A percentile compares a stretch with the other conserved stretches of the same genome.
Conservation (phyloP, 768 basidiomycete genomes). For the Termitomyces sp. region DNA sequence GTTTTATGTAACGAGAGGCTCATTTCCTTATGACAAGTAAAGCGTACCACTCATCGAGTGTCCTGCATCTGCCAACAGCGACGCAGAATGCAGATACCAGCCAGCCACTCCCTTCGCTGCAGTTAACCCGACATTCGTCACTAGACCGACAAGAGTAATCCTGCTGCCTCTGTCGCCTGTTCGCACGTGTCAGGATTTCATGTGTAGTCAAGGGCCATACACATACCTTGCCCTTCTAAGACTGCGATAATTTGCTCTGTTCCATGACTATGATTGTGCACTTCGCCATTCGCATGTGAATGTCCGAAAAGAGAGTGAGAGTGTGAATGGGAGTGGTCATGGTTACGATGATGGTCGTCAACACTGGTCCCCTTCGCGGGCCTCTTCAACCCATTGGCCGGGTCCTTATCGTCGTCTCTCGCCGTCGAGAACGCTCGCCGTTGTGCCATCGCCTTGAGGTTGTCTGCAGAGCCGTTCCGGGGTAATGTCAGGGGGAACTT, state of each 20-base stretch:
- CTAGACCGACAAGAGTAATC: constrained; percentile 82
- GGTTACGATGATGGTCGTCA: constrained; percentile 14
- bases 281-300: constrained; percentile 57
- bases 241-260: constrained; percentile 66
- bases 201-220: neutral
- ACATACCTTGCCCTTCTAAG: constrained; percentile 58
- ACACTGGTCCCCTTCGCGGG: constrained; percentile 1
- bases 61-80: constrained; percentile 89
- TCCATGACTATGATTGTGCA: constrained; percentile 49
- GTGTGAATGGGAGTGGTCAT: constrained; percentile 45
- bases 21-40: neutral
- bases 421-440: constrained; percentile 23
- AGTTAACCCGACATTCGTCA: constrained; percentile 79
- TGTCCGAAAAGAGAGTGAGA: constrained; percentile 58
- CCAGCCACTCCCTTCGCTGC: constrained; percentile 83
- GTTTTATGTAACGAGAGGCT: constrained; percentile 5
- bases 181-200: constrained; percentile 1
- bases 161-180: constrained; percentile 76
- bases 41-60: constrained; percentile 81
- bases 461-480: neutral
- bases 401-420: constrained; percentile 1
- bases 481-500: neutral
- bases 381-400: neutral
- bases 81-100: constrained; percentile 85
- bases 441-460: constrained; percentile 12